Base-by-base conservation (phyloP, 2,329 filamentous ascomycete species). In the Fusarium papillatum region DNA sequence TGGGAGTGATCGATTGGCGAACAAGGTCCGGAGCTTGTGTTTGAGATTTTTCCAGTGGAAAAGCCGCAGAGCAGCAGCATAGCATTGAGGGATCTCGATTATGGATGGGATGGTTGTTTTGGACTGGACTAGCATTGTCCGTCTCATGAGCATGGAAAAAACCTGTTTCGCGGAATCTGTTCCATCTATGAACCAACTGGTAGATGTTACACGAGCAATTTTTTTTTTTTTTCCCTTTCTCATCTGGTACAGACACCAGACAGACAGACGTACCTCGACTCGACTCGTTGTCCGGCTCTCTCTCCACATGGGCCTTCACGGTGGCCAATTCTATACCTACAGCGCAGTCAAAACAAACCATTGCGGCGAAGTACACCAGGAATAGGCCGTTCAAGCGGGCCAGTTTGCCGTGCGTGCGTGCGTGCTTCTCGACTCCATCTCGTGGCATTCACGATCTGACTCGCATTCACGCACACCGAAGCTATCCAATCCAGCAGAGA, bases 291-390 rank as follows among this genome's bases (percentile, higher is more conserved):
- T 36, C 31, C 31, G 34, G 34, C 34, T 36, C n/a, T 24, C 31
- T 59, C 55, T 60, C 55, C 55, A 60, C 55, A 24, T 60, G 55
- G 22, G 31, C 17, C 24, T 53, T 75, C 73, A 76, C 73, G 73
- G 73, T 75, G 73, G 73, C 73, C 70, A 76, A 70, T 68, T 75
- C 70, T 46, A 70, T 46, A 75, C 73, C 43, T 63, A 34, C 24
- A 48, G 26, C 46, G 31, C 41, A 29, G 41, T 66, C 60, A 19
- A 46, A 62, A 64, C 43, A 55, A 75, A 57, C 61, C 59, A 48
- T 63, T 17, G 55, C 34, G 29, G 29, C 59, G 57, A 70, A 4
- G 73, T 75, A 76, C 43, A 73, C 26, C 48, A 63, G 29, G 59
- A 62, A 68, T 41, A 41, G 22, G 36, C 64, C 70, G 70, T 76